phyloP scores from a whole-genome alignment of 441 rosid genomes.

The Arabidopsis hybrid region DNA sequence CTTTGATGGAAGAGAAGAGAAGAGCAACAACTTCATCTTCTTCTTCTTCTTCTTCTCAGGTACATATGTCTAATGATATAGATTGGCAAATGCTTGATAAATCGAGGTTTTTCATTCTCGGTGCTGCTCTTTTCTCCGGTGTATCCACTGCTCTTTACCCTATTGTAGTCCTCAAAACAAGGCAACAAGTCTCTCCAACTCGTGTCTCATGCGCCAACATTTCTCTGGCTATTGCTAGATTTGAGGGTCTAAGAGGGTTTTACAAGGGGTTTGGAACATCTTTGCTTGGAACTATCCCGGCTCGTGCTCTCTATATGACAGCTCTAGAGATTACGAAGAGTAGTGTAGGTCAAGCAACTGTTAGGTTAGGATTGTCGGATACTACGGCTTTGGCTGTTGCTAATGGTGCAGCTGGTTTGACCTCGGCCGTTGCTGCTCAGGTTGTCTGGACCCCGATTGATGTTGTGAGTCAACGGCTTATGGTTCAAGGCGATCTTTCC shows the following conservation, averaged over 20 bases:
- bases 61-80: constrained; percentile 70
- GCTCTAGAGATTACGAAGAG: constrained; percentile 89
- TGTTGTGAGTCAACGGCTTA: constrained; percentile 90
- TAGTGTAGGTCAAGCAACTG: constrained; percentile 66
- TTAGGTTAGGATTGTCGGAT: constrained; percentile 67
- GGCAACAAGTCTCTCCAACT: constrained; percentile 76
- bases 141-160: constrained; percentile 86
- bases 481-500: constrained; percentile 66
- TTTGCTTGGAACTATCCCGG: constrained; percentile 80
- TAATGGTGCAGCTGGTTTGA: constrained; percentile 77
- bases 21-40: constrained; percentile 50
- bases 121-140: constrained; percentile 88
- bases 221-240: constrained; percentile 57
- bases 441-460: constrained; percentile 87
- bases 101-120: constrained; percentile 84
- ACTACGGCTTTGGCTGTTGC: constrained; percentile 65
- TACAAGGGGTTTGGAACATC: constrained; percentile 90
- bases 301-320: constrained; percentile 83
- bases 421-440: constrained; percentile 87
- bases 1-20: constrained; percentile 59
- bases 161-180: constrained; percentile 73
- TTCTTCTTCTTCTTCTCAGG: constrained; percentile 53
- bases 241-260: constrained; percentile 74
- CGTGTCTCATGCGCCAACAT: constrained; percentile 61
- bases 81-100: constrained; percentile 96